phyloP scores from a whole-genome alignment of 202 grass and related monocot genomes.

The Brachypodium distachyon region DNA sequence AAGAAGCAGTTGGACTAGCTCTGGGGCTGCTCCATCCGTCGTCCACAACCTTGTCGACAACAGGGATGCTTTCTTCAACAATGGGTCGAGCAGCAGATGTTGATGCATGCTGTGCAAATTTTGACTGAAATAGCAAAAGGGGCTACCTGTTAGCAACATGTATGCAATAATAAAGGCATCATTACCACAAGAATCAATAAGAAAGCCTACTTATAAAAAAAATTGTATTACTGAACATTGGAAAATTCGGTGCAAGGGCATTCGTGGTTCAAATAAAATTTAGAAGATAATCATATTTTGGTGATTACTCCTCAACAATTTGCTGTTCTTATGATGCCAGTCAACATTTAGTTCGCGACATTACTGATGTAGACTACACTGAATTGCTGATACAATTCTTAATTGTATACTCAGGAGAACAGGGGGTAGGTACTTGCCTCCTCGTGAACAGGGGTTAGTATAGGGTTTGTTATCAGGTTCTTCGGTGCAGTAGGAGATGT shows the following conservation, averaged over 20 bases:
- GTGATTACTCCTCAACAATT: not conserved
- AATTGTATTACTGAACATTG: not conserved
- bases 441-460: conserved; percentile 73
- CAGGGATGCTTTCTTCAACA: conserved; percentile 53
- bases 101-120: conserved; percentile 28
- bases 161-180: not conserved
- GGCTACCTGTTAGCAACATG: conserved; percentile 11
- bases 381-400: not conserved
- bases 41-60: conserved; percentile 92
- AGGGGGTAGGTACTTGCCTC: conserved; percentile 52
- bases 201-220: not conserved
- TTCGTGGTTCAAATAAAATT: not conserved
- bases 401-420: not conserved
- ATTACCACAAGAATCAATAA: not conserved
- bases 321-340: not conserved
- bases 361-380: not conserved
- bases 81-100: conserved; percentile 22
- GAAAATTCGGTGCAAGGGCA: not conserved
- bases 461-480: conserved; percentile 39
- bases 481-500: conserved; percentile 44
- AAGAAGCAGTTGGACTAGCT: conserved; percentile 20
- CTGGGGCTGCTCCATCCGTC: conserved; percentile 51
- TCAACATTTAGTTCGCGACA: not conserved
- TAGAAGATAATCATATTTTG: not conserved
- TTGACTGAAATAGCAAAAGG: conserved; percentile 46